Conservation (phyloP, 2,329 filamentous ascomycete genomes). For the Xylaria arbuscula region DNA sequence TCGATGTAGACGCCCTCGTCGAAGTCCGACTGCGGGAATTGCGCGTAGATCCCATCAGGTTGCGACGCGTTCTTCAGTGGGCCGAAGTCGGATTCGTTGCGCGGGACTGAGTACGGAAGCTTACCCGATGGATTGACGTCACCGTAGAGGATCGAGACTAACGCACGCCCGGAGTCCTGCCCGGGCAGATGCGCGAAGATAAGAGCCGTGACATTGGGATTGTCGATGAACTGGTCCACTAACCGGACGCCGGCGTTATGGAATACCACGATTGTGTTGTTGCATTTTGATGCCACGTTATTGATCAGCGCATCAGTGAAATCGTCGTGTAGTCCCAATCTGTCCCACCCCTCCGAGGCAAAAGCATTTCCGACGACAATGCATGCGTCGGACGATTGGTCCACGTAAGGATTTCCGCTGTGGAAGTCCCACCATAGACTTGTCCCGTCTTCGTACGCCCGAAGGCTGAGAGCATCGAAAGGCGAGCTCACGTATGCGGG, state of each 20-base stretch:
- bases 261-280: conserved; percentile 72
- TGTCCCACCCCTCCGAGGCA: conserved; percentile 72
- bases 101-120: conserved; percentile 63
- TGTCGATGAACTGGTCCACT: conserved; percentile 67
- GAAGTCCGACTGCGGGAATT: conserved; percentile 55
- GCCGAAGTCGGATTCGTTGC: conserved; percentile 59
- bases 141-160: conserved; percentile 80
- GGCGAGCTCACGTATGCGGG: conserved; percentile 56
- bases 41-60: conserved; percentile 57
- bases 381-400: conserved; percentile 65
- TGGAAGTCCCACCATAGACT: conserved; percentile 61
- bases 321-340: conserved; percentile 68
- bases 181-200: conserved; percentile 61
- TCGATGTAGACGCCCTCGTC: conserved; percentile 71
- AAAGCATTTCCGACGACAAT: conserved; percentile 68
- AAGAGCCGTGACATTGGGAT: conserved; percentile 79
- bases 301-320: conserved; percentile 61
- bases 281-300: conserved; percentile 62
- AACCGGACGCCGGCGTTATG: conserved; percentile 71
- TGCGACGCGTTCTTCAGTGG: conserved; percentile 48
- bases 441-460: conserved; percentile 58
- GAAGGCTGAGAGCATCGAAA: conserved; percentile 55
- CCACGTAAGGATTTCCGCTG: conserved; percentile 54
- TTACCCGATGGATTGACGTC: conserved; percentile 58
- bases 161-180: conserved; percentile 75